Percentiles rank a stretch among this genome's conserved stretches.
Conservation (phyloP, 1,284 basidiomycete genomes). For the Meira miltonrushii region DNA sequence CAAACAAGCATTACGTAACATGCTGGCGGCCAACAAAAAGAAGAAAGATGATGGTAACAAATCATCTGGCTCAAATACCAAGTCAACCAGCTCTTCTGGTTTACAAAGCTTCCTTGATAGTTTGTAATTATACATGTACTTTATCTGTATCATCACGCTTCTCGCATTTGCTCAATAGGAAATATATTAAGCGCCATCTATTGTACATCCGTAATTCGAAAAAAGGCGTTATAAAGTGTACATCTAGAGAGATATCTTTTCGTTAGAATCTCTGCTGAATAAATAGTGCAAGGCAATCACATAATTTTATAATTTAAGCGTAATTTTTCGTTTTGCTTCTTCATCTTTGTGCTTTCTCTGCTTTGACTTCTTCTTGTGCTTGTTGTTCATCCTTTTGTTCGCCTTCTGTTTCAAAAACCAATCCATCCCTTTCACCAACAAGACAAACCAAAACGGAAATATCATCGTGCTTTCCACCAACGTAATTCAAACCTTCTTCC, state of each 20-base stretch:
- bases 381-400: neutral
- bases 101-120: neutral
- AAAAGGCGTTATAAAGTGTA: neutral
- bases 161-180: neutral
- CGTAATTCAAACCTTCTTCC: conserved; percentile 56
- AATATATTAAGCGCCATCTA: neutral
- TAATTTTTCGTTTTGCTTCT: neutral
- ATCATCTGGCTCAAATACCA: neutral
- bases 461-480: conserved; percentile 55
- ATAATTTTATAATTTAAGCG: neutral
- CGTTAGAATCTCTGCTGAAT: neutral
- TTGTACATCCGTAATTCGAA: conserved; percentile 1
- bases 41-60: neutral
- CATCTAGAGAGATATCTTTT: neutral
- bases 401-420: neutral
- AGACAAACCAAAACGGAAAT: conserved; percentile 51
- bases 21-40: conserved; percentile 2
- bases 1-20: neutral
- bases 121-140: neutral
- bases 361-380: neutral
- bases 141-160: neutral
- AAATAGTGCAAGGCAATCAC: neutral
- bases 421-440: conserved; percentile 6
- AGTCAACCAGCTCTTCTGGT: neutral
- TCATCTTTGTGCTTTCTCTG: neutral